Evolutionary conservation across 345 rosid genomes (phyloP), one percentile per base, ranked within the genome.

Genomic region (Xanthoceras sorbifolium): DNA sequence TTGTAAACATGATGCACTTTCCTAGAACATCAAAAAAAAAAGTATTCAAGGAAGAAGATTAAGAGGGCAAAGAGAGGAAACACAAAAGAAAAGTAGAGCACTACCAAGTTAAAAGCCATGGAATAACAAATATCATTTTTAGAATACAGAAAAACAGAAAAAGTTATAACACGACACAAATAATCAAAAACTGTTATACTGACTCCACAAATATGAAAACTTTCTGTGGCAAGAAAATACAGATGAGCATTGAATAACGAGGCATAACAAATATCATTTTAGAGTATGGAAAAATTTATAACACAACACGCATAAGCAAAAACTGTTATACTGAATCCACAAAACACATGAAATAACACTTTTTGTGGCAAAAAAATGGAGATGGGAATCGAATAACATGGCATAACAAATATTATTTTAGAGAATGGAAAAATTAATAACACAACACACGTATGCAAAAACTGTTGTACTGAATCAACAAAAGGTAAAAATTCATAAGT

Each of bases 1-100:
- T 72, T 54, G 32, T 77, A 67, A 79, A 50, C 80, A 79, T 46
- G 64, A 69, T 32, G 46, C 60, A 62, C 54, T 54, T 57, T 25
- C 73, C 59, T n/a, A 73, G n/a, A 36, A 57, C 6, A 38, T 71
- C 5, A 31, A 22, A 4, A 55, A 15, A 38, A 72, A 26, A 20
- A 40, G 29, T 61, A 26, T 8, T 31, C 42, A 48, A 40, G 71
- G 8, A 40, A n/a, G 52, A 42, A 22, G 29, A 67, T 11, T 25
- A 67, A 40, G 48, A 31, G 20, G 15, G 69, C 54, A 72, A 20
- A 59, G 34, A 34, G 29, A 9, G 9, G 15, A 72, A 34, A 9
- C 54, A 38, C 1, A 59, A 9, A 8, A 72, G 1, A 23, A 48
- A 69, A 2, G 7, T 5, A 36, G 11, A n/a, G 61, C 25, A 8